Base-by-base conservation (phyloP, 164 flowering plant species). In the Houttuynia cordata region DNA sequence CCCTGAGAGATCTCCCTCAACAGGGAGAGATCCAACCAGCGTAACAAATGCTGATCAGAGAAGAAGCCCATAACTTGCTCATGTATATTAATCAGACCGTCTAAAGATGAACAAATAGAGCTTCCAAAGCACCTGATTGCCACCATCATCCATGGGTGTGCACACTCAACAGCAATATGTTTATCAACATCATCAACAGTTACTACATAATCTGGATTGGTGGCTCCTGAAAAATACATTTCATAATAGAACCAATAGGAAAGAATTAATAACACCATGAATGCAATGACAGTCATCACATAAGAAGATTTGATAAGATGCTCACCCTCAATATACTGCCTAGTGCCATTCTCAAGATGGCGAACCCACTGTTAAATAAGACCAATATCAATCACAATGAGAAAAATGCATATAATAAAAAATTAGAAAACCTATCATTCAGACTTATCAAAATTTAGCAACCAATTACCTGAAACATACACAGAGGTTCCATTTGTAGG, bases 181-280 rank as follows among this genome's bases (percentile, higher is more conserved):
- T 83, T 90, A 69, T 85, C 95, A 54, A 90, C 96, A 80, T 93
- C 99, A 78, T 92, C 98, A 70, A 91, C 99, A 39, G 96, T 88
- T 58, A 93, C 90, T 50, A 85, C 76, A 80, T 93, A 93, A 68
- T 93, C 96, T 59, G 99, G 99, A 76, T 88, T 82, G 53, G 97
- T 93, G 58, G 96, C 97, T 56, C 97, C 99, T 93, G 81, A 59
- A 74, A 42, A 12, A 8, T 42, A 14, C 49, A 42, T 42, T 42
- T 42, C 49, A 42, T 66, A 23, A 58, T 24, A 58, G 66, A 41
- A 60, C 22, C 61, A 10, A 59, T 49, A 60, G 22, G 60, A 52
- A 57, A 19, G 58, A 39, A 24, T 24, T 15, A 34, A 39, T 22
- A 7, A 47, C 51, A n/a, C 51, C 12, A 50, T 10, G 45, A 54